A percentile compares a stretch with the other conserved stretches of the same genome.
phyloP scores from a whole-genome alignment of 129 eudicot species.

The Flaveria trinervia region DNA sequence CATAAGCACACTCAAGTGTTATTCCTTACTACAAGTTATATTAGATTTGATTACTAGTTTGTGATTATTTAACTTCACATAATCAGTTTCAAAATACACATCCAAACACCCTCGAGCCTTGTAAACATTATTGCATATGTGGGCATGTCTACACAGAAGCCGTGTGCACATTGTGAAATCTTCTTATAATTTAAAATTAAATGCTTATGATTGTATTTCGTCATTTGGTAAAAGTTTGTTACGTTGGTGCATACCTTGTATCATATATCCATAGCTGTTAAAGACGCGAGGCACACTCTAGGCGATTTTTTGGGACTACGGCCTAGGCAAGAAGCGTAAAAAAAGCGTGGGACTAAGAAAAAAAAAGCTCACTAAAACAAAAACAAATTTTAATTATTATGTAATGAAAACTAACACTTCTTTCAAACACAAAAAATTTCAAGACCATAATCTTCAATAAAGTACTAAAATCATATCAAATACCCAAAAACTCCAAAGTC shows the following conservation, averaged over 20 bases:
- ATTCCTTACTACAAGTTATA: background rate
- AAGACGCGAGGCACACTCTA: too few species aligned
- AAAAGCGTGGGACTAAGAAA: too few species aligned
- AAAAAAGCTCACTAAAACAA: too few species aligned
- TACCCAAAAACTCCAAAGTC: too few species aligned
- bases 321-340: too few species aligned
- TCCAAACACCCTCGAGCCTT: background rate
- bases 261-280: too few species aligned
- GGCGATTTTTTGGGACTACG: too few species aligned
- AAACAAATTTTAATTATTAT: too few species aligned
- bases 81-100: background rate
- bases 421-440: too few species aligned
- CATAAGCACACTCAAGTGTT: background rate
- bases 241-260: conserved; percentile 4
- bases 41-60: background rate
- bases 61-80: background rate
- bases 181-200: conserved; percentile 6
- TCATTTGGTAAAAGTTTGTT: background rate
- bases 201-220: background rate
- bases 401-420: too few species aligned
- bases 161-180: background rate
- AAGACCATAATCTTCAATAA: too few species aligned
- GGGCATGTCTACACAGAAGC: background rate
- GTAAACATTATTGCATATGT: background rate
- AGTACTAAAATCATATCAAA: too few species aligned